Evolutionary conservation across 164 flowering plant species (phyloP), one percentile per base, ranked within the genome.

Genomic region (Cinnamomum micranthum): DNA sequence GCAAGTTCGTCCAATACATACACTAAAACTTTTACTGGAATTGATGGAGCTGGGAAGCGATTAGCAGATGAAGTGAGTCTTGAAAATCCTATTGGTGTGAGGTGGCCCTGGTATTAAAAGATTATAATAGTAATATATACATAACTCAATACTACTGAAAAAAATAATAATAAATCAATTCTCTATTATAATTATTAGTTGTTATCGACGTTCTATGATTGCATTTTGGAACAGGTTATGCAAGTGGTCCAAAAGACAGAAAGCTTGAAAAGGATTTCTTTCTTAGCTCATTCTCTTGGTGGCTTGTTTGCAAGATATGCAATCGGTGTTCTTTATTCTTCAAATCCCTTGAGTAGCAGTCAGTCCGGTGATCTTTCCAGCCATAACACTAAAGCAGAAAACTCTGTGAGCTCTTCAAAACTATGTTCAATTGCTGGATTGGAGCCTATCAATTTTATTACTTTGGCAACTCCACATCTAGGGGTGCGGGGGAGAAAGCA

Each of bases 381-480:
- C 71, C 72, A 80, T 2, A 47, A 24, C 33, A 58, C 41, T 72
- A 84, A 62, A 27, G 47, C 71, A 31, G 82, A 79, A 74, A 75
- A 52, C 23, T 65, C 81, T 33, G 58, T 78, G 24, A 67, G 10
- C 50, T 65, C 82, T 77, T 68, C 81, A 41, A 79, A 70, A 50
- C 77, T 77, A 74, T 90, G 92, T 71, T 80, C 71, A 75, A 88
- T 94, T 85, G 95, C 98, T 73, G 97, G 97, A 59, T 76, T 94
- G 85, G 92, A 92, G 83, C 94, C 98, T 59, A 80, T 91, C 80
- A 94, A 84, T 82, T 92, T 91, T 81, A 82, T 94, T 72, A 89
- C 97, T 66, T 82, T 92, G 88, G 98, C 97, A 77, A 89, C 92
- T 75, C 98, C 98, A 72, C 98, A 94, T 87, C 92, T 94, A 70